Conservation (phyloP, 2,329 filamentous ascomycete genomes). For the Neofusicoccum parvum region DNA sequence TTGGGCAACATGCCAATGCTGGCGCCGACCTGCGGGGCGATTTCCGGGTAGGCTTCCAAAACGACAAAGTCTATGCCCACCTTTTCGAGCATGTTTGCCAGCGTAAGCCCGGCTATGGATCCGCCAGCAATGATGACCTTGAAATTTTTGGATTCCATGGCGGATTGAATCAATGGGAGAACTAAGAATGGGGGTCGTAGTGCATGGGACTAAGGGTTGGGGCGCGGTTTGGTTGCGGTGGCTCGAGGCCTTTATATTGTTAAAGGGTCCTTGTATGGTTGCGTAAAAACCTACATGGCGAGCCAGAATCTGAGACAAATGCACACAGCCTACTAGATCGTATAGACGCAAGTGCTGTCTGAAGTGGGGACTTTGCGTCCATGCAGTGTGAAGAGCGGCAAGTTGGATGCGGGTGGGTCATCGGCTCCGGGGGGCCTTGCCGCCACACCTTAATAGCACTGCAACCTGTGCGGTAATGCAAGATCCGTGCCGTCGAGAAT, state of each 20-base stretch:
- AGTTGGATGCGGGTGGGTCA: too few relatives aligned
- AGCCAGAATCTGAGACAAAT: neutral
- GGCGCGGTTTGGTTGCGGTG: neutral
- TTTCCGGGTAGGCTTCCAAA: slow-evolving; percentile 25
- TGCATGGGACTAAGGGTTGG: too few relatives aligned
- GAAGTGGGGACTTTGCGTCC: too few relatives aligned
- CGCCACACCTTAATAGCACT: too few relatives aligned
- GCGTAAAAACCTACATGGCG: neutral
- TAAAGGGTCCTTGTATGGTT: neutral
- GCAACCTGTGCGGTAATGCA: too few relatives aligned
- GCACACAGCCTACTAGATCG: neutral
- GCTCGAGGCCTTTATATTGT: neutral
- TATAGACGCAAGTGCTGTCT: too few relatives aligned
- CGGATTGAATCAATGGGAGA: neutral
- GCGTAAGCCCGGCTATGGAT: slow-evolving; percentile 16
- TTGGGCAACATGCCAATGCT: slow-evolving; percentile 26
- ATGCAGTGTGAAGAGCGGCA: too few relatives aligned
- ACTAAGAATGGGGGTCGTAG: neutral
- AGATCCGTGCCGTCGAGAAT: too few relatives aligned
- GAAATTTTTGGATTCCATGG: slow-evolving; percentile 6
- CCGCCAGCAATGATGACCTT: slow-evolving; percentile 19
- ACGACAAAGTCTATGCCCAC: slow-evolving; percentile 21
- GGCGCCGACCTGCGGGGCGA: slow-evolving; percentile 29
- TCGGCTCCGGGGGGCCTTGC: too few relatives aligned
- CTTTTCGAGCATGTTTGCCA: slow-evolving; percentile 14